Evolutionary conservation across 768 basidiomycete genomes (phyloP).

Genomic region (Pisolithus tinctorius): DNA sequence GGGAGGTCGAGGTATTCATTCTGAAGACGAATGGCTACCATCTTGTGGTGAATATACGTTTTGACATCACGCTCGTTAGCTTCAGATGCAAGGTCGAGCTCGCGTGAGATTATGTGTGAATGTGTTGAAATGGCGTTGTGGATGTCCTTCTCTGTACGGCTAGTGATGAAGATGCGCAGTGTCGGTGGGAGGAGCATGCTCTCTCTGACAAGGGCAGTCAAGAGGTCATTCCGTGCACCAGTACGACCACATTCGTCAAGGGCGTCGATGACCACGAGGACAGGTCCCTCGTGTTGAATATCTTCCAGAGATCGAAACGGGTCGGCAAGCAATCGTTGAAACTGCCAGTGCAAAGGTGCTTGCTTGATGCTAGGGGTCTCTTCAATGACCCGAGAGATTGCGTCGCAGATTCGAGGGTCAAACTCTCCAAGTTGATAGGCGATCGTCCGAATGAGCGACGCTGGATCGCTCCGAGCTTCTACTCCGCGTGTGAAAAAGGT

Average conservation of each 20-base stretch:
- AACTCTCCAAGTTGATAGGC: constrained; percentile 30
- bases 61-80: constrained; percentile 20
- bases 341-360: constrained; percentile 24
- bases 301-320: constrained; percentile 17
- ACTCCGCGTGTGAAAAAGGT: constrained; percentile 29
- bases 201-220: constrained; percentile 22
- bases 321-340: constrained; percentile 28
- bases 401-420: constrained; percentile 21
- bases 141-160: constrained; percentile 27
- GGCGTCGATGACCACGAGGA: constrained; percentile 30
- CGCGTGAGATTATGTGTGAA: constrained; percentile 9
- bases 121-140: constrained; percentile 6
- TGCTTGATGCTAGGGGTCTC: constrained; percentile 24
- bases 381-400: constrained; percentile 20
- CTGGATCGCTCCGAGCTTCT: constrained; percentile 22
- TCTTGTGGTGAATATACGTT: constrained; percentile 19
- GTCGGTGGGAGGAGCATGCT: constrained; percentile 13
- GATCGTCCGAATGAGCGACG: constrained; percentile 26
- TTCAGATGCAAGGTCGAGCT: constrained; percentile 23
- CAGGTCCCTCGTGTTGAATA: constrained; percentile 19
- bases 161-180: constrained; percentile 27
- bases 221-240: constrained; percentile 19
- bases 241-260: constrained; percentile 28
- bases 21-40: constrained; percentile 20
- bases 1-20: constrained; percentile 22